phyloP scores from a whole-genome alignment of 352 stramenopile genomes.

The Phytophthora syringae region DNA sequence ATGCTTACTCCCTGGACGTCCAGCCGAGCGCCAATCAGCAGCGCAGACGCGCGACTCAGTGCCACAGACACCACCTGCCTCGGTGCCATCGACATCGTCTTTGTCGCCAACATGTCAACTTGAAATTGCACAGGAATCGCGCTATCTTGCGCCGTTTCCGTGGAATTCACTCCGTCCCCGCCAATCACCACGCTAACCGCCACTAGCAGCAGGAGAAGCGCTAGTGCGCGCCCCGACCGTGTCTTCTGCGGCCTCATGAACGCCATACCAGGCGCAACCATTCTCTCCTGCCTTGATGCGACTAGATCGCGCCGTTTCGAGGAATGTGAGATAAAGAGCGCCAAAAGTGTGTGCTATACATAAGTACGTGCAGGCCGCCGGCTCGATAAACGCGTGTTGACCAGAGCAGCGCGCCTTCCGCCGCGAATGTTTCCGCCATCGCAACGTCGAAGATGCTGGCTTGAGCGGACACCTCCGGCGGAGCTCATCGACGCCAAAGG shows the following conservation, averaged over 20 bases:
- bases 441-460: too few relatives aligned
- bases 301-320: background rate
- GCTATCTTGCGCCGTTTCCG: background rate
- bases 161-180: background rate
- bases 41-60: slow-evolving; percentile 15
- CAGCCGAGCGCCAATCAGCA: slow-evolving; percentile 7
- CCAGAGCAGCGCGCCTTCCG: too few relatives aligned
- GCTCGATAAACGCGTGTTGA: too few relatives aligned
- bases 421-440: too few relatives aligned
- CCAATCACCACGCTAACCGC: background rate
- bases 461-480: too few relatives aligned
- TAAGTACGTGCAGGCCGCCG: too few relatives aligned
- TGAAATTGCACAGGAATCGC: background rate
- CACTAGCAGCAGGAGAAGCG: background rate
- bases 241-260: background rate
- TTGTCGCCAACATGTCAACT: background rate
- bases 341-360: background rate
- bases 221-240: background rate
- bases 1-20: slow-evolving; percentile 11
- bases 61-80: slow-evolving; percentile 22
- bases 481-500: too few relatives aligned
- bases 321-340: background rate
- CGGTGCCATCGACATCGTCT: slow-evolving; percentile 18
- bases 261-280: background rate
- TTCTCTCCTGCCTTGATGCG: background rate